phyloP scores from a whole-genome alignment of 495 filamentous ascomycete genomes.

The Penicillium coffeae region DNA sequence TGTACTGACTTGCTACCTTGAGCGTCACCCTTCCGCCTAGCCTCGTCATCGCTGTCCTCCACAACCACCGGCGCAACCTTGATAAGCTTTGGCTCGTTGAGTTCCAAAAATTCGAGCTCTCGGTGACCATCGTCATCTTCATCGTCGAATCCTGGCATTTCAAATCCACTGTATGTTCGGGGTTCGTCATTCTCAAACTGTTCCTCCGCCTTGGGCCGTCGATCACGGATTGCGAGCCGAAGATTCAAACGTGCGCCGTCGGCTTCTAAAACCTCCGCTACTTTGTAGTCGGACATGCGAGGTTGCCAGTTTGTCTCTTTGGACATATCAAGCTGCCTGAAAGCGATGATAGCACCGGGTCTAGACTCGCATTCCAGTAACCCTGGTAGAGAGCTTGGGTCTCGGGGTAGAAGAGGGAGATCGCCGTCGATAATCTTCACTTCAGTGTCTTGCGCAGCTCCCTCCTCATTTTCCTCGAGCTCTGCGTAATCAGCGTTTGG shows the following conservation, averaged over 20 bases:
- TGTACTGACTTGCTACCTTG: conserved; percentile 43
- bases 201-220: conserved; percentile 45
- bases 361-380: conserved; percentile 52
- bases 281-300: conserved; percentile 60
- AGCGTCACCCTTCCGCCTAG: conserved; percentile 14
- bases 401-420: conserved; percentile 62
- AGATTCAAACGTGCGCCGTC: conserved; percentile 51
- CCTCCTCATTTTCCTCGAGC: conserved; percentile 1
- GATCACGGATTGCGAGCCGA: conserved; percentile 67
- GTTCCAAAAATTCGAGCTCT: conserved; percentile 49
- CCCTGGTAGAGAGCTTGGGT: conserved; percentile 51
- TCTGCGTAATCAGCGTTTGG: conserved; percentile 14
- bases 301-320: conserved; percentile 76
- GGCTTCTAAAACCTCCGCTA: conserved; percentile 58
- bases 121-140: conserved; percentile 53
- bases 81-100: conserved; percentile 61
- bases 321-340: conserved; percentile 71
- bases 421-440: conserved; percentile 41
- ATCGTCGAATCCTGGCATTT: conserved; percentile 58
- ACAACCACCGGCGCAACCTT: conserved; percentile 23
- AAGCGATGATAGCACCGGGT: conserved; percentile 70
- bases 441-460: conserved; percentile 11
- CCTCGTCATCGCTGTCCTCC: conserved; percentile 4
- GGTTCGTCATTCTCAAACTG: conserved; percentile 49
- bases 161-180: conserved; percentile 60